Evolutionary conservation across 1,284 basidiomycete genomes (phyloP), one percentile per base, ranked within the genome.

Genomic region (Puccinia novopanici): DNA sequence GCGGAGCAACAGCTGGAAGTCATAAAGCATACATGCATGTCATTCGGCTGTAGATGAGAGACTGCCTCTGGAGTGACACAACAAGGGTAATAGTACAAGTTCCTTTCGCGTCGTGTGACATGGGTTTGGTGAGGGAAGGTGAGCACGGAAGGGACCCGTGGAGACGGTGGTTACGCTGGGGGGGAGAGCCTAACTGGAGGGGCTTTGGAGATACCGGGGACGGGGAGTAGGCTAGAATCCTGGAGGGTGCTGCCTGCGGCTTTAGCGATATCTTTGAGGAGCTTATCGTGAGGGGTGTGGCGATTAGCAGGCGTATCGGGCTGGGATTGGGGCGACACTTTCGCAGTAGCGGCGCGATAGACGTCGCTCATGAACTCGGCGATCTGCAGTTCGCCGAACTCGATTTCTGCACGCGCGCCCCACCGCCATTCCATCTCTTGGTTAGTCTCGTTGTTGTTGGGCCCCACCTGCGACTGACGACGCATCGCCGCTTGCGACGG

Each of bases 291-390:
- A 9, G 24, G 48, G 12, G 50, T 13, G 6, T 40, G 54, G 45
- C 24, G 68, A 61, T 63, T 45, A 1, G 61, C n/a, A 4, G 54
- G 24, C 27, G 27, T 50, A 45, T 61, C 78, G 27, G 67, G 19
- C 13, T 55, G 54, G n/a, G 30, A 30, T 48, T 71, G 37, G 48
- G 34, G 57, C 40, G 34, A 55, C 45, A 40, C 27, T 34, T 75
- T 61, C 34, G 73, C n/a, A n/a, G 34, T 52, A 37, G 71, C 59
- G 10, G 50, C 40, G 24, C 79, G 30, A 57, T 65, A 81, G n/a
- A 74, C 42, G 54, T 81, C 61, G 50, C 70, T 81, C 70, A 81
- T 81, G 50, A 81, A 81, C 45, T 75, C 71, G n/a, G 79, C 79
- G 54, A 81, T 81, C 42, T 72, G 68, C 12, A 65, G 37, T 48